Evolutionary conservation across 306 rosid species (phyloP).

Genomic region (Inga laurina): DNA sequence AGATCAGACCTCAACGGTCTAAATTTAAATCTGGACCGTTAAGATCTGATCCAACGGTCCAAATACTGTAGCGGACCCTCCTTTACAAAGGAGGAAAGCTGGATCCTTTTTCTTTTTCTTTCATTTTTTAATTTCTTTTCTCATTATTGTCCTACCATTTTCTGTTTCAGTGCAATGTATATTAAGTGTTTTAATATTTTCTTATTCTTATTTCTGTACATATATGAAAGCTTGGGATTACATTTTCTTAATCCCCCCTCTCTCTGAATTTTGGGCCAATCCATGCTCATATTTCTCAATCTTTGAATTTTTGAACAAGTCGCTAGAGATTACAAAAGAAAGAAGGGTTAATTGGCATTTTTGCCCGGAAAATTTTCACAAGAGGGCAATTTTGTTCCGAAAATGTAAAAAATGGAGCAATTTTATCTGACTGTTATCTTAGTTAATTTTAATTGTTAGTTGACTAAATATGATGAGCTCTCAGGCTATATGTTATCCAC

Average conservation of each 20-base stretch:
- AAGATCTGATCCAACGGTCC: no score
- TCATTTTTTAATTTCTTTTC: background rate
- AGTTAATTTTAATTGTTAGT: no score
- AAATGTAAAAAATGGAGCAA: no score
- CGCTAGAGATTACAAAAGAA: background rate
- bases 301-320: background rate
- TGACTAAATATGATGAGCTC: no score
- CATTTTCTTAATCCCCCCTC: background rate
- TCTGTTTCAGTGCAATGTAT: background rate
- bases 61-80: no score
- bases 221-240: background rate
- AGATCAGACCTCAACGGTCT: no score
- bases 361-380: no score
- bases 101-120: background rate
- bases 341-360: no score
- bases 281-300: background rate
- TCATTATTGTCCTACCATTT: background rate
- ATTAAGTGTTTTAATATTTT: background rate
- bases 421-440: no score
- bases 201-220: background rate
- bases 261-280: background rate
- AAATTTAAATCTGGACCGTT: no score
- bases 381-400: accelerated
- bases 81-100: no score
- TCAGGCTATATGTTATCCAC: no score